phyloP scores from a whole-genome alignment of 1,139 yeast species.

The Pneumocystis jirovecii region DNA sequence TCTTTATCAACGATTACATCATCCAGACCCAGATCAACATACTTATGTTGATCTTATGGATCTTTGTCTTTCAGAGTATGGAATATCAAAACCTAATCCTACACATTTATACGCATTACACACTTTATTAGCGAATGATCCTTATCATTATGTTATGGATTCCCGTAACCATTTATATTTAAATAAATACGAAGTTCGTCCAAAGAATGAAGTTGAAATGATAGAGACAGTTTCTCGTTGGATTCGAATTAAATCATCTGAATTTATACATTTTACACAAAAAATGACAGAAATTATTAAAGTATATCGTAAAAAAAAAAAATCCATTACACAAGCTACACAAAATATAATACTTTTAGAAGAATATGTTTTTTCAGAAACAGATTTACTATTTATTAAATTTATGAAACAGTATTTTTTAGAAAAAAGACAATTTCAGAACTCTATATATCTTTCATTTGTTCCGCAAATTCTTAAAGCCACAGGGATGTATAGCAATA shows the following conservation, averaged over 20 bases:
- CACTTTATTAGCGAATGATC: background rate
- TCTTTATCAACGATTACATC: background rate
- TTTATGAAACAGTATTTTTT: background rate
- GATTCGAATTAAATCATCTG: background rate
- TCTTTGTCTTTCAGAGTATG: background rate
- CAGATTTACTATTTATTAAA: background rate
- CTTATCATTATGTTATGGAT: background rate
- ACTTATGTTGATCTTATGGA: background rate
- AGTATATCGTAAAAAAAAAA: background rate
- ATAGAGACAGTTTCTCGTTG: background rate
- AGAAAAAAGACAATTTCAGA: conserved; percentile 1
- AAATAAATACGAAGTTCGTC: background rate
- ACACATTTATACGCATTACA: background rate
- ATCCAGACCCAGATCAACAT: background rate
- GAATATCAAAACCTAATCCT: background rate
- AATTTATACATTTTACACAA: background rate
- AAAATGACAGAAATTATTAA: background rate
- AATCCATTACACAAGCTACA: background rate
- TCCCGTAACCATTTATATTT: background rate
- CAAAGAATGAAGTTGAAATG: background rate
- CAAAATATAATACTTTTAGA: background rate
- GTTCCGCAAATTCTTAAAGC: background rate
- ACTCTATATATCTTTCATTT: background rate
- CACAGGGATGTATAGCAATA: background rate
- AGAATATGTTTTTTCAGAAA: background rate